A percentile compares a stretch with the other conserved stretches of the same genome.
Evolutionary conservation across 2,329 filamentous ascomycete species (phyloP).

Genomic region (Pseudogymnoascus sp.): DNA sequence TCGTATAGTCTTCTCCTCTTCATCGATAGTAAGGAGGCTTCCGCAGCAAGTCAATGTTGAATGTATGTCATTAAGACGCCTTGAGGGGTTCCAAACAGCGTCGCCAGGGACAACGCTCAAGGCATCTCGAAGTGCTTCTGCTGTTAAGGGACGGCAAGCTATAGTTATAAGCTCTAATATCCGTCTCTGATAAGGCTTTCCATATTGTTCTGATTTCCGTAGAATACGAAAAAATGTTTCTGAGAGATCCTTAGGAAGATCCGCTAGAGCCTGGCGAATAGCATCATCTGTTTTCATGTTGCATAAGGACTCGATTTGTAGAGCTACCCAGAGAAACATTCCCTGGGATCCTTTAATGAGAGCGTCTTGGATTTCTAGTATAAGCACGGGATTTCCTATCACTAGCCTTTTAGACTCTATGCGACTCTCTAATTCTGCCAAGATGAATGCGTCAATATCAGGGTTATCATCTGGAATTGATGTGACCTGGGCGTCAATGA

Average conservation of each 20-base stretch:
- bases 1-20: slow-evolving; percentile 27
- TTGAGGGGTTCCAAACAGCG: slow-evolving; percentile 20
- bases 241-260: slow-evolving; percentile 28
- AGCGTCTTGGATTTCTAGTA: slow-evolving; percentile 23
- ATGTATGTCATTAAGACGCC: slow-evolving; percentile 24
- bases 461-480: slow-evolving; percentile 24
- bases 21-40: slow-evolving; percentile 30
- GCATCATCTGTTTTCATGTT: slow-evolving; percentile 29
- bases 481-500: slow-evolving; percentile 12
- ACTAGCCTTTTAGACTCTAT: slow-evolving; percentile 16
- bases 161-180: slow-evolving; percentile 29
- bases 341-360: slow-evolving; percentile 28
- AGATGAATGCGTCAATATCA: slow-evolving; percentile 24
- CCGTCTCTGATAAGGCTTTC: slow-evolving; percentile 20
- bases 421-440: slow-evolving; percentile 22
- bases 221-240: slow-evolving; percentile 30
- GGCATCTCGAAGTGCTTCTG: slow-evolving; percentile 32
- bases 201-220: slow-evolving; percentile 13
- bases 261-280: slow-evolving; percentile 28
- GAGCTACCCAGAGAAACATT: slow-evolving; percentile 34
- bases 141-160: slow-evolving; percentile 27
- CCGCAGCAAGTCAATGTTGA: slow-evolving; percentile 27
- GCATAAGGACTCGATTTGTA: slow-evolving; percentile 32
- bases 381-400: slow-evolving; percentile 23
- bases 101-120: slow-evolving; percentile 31